phyloP scores from a whole-genome alignment of 2,329 filamentous ascomycete species.

The Thermochaetoides dissita region DNA sequence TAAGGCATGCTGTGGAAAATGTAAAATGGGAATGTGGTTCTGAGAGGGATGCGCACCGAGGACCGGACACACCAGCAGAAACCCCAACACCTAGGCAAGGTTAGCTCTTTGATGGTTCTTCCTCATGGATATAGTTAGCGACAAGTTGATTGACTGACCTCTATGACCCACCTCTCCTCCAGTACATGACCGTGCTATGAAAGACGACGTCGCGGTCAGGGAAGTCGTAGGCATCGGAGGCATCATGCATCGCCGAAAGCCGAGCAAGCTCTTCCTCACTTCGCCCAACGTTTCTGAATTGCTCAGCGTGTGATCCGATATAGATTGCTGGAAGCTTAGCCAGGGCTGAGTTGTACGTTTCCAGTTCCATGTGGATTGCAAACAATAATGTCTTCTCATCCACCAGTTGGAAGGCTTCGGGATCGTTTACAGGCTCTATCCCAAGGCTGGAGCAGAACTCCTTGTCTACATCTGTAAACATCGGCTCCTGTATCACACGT shows the following conservation, averaged over 20 bases:
- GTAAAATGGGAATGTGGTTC: too few relatives aligned
- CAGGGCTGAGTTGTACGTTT: slow-evolving; percentile 39
- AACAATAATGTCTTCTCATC: slow-evolving; percentile 39
- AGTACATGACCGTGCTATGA: slow-evolving; percentile 15
- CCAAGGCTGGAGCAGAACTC: slow-evolving; percentile 41
- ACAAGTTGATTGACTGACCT: neutral
- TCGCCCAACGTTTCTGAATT: too few relatives aligned
- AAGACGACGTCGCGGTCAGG: slow-evolving; percentile 17
- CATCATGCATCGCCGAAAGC: slow-evolving; percentile 1
- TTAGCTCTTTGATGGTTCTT: too few relatives aligned
- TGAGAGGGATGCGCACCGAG: too few relatives aligned
- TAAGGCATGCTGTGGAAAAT: too few relatives aligned
- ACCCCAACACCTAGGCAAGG: too few relatives aligned
- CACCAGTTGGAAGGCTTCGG: slow-evolving; percentile 37
- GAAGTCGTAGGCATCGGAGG: slow-evolving; percentile 5
- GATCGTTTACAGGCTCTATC: slow-evolving; percentile 36
- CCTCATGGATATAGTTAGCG: neutral
- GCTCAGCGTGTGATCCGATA: slow-evolving; percentile 33
- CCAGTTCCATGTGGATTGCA: slow-evolving; percentile 46
- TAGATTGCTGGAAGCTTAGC: slow-evolving; percentile 36
- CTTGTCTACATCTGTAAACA: slow-evolving; percentile 34
- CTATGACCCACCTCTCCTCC: slow-evolving; percentile 2
- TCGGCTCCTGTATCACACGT: slow-evolving; percentile 40
- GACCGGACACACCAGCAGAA: too few relatives aligned
- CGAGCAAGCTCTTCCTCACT: too few relatives aligned